Evolutionary conservation across 441 rosid species (phyloP), one percentile per base, ranked within the genome.

Genomic region (Eruca vesicaria): DNA sequence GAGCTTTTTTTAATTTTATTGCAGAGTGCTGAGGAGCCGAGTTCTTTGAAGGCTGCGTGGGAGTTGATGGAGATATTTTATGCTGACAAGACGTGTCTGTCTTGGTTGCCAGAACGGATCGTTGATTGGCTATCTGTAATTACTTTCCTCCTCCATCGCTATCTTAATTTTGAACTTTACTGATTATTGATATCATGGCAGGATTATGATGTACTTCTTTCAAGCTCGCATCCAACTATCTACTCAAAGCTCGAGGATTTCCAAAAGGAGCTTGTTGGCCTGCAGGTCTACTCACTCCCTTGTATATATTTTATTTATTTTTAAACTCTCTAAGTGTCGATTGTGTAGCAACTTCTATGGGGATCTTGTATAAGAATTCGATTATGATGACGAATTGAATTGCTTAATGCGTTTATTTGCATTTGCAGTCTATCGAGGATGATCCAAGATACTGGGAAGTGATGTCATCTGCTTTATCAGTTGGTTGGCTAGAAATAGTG

Each of bases 121-220:
- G 81, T 88, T 43, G 97, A 96, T 83, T 96, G 99, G 97, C 82
- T 96, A 82, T 85, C 97, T 83, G 99, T 96, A 96, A 88, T 66
- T 83, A 23, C 35, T 68, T 78, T 72, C 32, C 68, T 23, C 10
- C 32, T 9, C 23, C 62, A 21, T 72, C 82, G 76, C 16, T 14
- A 12, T 18, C 29, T 48, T 73, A 6, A 4, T 67, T 75, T 41
- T 45, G 11, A 66, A 33, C 67, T 21, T 33, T 43, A 66, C 58
- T 23, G 55, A 64, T 52, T 23, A 20, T 75, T 74, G 62, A 55
- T 78, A 15, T 60, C 14, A 11, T 85, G 78, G 84, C 89, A 93
- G 99, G 98, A 88, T 78, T 89, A 85, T 38, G 91, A 91, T 84
- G 68, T 84, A 67, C 96, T 96, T 66, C 73, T 96, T 77, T 89